Percentiles rank a stretch among this genome's conserved stretches.
These are phyloP conservation scores for Aspergillus leporis DNA, from an alignment of 495 filamentous ascomycete species.

Conservation along the genomic window DNA sequence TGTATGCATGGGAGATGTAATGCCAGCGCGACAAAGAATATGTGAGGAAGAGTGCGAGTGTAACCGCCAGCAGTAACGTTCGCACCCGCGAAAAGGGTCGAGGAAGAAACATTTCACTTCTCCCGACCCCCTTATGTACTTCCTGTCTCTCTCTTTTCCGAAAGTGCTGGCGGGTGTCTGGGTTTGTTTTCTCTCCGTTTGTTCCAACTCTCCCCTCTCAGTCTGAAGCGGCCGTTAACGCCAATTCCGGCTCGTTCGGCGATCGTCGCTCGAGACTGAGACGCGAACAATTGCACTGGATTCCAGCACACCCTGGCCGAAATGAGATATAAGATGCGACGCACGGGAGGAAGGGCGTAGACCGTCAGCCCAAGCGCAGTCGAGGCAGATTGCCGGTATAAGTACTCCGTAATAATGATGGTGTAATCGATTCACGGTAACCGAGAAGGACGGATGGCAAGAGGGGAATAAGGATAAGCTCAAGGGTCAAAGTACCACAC, in stretches of 20 bases:
- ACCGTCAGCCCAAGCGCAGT: background rate
- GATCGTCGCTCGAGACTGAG: no score
- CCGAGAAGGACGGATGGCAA: background rate
- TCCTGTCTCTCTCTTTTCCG: background rate
- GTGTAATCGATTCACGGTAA: background rate
- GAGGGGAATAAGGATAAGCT: background rate
- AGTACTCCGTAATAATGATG: background rate
- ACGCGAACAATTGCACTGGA: no score
- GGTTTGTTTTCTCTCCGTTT: background rate
- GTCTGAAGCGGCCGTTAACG: no score
- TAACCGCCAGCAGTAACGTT: constrained; percentile 17
- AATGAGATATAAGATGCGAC: background rate
- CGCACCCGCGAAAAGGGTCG: constrained; percentile 23
- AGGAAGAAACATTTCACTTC: constrained; percentile 16
- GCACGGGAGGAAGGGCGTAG: background rate
- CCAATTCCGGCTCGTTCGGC: no score
- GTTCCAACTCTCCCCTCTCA: no score
- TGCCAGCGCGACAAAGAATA: constrained; percentile 18
- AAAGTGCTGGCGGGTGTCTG: background rate
- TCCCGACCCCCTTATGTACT: background rate
- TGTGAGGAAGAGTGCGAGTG: constrained; percentile 13
- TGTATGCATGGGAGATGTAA: constrained; percentile 1
- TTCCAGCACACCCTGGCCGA: no score
- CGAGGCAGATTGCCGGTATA: background rate
- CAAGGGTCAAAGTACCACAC: background rate